Conservation (phyloP, 2,329 filamentous ascomycete genomes). For the Ophiocordyceps sinensis region DNA sequence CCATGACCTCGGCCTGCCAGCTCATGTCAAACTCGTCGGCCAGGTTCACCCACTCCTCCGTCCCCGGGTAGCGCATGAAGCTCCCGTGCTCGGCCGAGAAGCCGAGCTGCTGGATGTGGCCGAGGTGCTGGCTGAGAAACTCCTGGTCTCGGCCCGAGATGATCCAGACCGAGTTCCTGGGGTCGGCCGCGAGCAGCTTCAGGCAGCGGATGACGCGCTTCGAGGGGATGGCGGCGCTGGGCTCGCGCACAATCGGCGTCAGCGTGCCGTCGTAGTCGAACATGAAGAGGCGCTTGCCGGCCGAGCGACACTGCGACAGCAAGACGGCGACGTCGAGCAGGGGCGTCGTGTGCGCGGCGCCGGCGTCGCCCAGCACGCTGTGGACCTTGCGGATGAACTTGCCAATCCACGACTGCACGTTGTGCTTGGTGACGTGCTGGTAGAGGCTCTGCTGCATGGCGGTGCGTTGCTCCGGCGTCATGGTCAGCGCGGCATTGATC, state of each 20-base stretch:
- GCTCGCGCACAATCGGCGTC: slow-evolving; percentile 88
- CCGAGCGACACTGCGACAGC: slow-evolving; percentile 57
- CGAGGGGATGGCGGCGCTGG: slow-evolving; percentile 76
- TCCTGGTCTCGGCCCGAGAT: slow-evolving; percentile 89
- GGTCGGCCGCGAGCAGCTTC: slow-evolving; percentile 64
- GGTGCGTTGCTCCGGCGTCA: slow-evolving; percentile 25
- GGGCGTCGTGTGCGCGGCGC: slow-evolving; percentile 64
- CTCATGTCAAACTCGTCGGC: slow-evolving; percentile 79
- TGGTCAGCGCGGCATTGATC: slow-evolving; percentile 68
- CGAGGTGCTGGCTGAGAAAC: slow-evolving; percentile 81
- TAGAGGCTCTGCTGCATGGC: slow-evolving; percentile 64
- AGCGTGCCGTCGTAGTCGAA: slow-evolving; percentile 98
- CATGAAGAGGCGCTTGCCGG: slow-evolving; percentile 80
- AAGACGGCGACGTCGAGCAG: slow-evolving; percentile 62
- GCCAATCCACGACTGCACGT: slow-evolving; percentile 73
- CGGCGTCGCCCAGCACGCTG: slow-evolving; percentile 64
- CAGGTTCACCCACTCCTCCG: slow-evolving; percentile 73
- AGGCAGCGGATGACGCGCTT: slow-evolving; percentile 69
- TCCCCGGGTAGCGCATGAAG: slow-evolving; percentile 73
- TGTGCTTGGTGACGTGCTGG: slow-evolving; percentile 71
- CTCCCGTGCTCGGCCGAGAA: slow-evolving; percentile 95
- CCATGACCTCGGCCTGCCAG: slow-evolving; percentile 78
- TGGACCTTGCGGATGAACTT: slow-evolving; percentile 67
- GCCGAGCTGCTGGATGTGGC: slow-evolving; percentile 79
- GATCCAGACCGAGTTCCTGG: slow-evolving; percentile 88